Conservation (phyloP, 768 basidiomycete genomes). For the Tricholoma bakamatsutake region DNA sequence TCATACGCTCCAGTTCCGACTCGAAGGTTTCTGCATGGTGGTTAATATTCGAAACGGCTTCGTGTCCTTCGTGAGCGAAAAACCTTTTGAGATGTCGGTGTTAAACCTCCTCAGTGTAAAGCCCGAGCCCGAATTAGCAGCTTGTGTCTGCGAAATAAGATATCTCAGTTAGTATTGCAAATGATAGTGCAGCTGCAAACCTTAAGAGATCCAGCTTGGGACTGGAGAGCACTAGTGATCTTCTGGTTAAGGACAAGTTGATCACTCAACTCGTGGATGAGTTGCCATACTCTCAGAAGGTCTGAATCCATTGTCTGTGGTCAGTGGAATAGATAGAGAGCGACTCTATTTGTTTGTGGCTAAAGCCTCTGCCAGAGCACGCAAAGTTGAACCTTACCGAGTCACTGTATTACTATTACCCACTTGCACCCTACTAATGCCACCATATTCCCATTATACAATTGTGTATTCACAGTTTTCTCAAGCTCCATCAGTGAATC, state of each 20-base stretch:
- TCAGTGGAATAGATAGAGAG: background rate
- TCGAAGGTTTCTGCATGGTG: constrained; percentile 76
- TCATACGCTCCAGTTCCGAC: constrained; percentile 85
- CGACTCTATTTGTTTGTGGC: background rate
- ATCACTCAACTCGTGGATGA: constrained; percentile 77
- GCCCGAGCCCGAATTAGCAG: constrained; percentile 62
- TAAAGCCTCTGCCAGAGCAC: background rate
- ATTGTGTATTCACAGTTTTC: no score
- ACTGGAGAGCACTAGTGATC: constrained; percentile 59
- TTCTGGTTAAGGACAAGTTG: constrained; percentile 81
- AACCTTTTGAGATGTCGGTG: constrained; percentile 81
- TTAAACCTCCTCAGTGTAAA: constrained; percentile 82
- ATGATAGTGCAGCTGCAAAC: constrained; percentile 32
- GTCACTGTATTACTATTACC: no score
- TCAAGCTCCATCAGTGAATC: no score
- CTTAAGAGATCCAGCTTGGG: constrained; percentile 69
- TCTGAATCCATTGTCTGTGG: constrained; percentile 53
- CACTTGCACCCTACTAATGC: no score
- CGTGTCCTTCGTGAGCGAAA: constrained; percentile 12
- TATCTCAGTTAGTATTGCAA: constrained; percentile 7
- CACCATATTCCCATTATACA: no score
- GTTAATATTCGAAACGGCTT: constrained; percentile 29
- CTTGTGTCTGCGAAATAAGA: constrained; percentile 53
- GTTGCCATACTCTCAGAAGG: constrained; percentile 68
- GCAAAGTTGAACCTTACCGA: background rate